Evolutionary conservation across 2,329 filamentous ascomycete genomes (phyloP).

Genomic region (Aspergillus jensenii): DNA sequence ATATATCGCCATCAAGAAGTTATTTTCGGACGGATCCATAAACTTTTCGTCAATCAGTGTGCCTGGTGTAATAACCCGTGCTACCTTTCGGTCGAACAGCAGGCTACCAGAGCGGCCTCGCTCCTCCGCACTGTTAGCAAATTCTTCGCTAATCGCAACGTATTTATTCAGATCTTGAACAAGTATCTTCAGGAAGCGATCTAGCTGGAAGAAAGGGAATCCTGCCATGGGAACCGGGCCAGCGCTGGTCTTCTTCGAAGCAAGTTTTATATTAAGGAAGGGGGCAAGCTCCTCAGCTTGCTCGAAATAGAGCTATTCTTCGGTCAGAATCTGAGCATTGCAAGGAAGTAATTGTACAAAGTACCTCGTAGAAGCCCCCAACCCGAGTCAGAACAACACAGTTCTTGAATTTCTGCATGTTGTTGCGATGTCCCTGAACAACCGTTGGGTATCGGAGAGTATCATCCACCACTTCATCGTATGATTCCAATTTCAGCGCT

Average conservation of each 20-base stretch:
- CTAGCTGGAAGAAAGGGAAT: constrained; percentile 89
- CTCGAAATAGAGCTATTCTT: constrained; percentile 76
- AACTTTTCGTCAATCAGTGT: constrained; percentile 98
- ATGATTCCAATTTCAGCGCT: constrained; percentile 45
- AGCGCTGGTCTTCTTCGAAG: constrained; percentile 74
- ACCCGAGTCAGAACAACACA: constrained; percentile 91
- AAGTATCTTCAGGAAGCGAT: constrained; percentile 87
- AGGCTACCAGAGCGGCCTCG: constrained; percentile 74
- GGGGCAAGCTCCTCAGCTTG: constrained; percentile 89
- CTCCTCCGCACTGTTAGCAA: constrained; percentile 69
- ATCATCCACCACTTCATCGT: constrained; percentile 46
- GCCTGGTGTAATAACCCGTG: constrained; percentile 87
- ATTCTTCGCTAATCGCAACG: constrained; percentile 93
- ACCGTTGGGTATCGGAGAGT: constrained; percentile 77
- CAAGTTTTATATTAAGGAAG: constrained; percentile 82
- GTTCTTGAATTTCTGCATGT: constrained; percentile 87
- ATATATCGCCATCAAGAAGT: constrained; percentile 84
- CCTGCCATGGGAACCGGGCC: constrained; percentile 88
- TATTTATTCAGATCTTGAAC: constrained; percentile 88
- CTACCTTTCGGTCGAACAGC: constrained; percentile 80
- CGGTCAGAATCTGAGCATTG: constrained; percentile 3
- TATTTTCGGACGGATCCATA: constrained; percentile 90
- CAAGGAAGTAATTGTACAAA: not conserved
- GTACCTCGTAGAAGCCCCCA: constrained; percentile 87
- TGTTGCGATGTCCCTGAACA: constrained; percentile 78